Percentiles rank a stretch among this genome's conserved stretches.
Conservation (phyloP, 1,284 basidiomycete genomes). For the Pseudozyma tsukubaensis region DNA sequence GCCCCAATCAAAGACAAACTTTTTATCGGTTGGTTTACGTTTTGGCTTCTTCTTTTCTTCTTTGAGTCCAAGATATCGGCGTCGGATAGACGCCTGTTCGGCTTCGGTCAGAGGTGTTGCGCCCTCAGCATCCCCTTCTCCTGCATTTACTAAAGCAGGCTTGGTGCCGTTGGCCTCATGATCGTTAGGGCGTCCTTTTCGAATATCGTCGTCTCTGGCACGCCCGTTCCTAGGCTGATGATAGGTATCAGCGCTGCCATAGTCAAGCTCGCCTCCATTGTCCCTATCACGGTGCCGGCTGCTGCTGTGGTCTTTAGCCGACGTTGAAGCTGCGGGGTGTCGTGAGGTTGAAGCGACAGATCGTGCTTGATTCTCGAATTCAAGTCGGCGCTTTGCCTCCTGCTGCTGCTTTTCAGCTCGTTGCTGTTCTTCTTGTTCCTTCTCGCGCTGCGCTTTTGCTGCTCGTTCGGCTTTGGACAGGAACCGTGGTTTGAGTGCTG, state of each 20-base stretch:
- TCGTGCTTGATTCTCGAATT: slow-evolving; percentile 75
- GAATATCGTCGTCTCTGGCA: background rate
- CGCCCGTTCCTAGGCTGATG: slow-evolving; percentile 10
- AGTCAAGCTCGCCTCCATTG: slow-evolving; percentile 25
- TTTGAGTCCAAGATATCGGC: slow-evolving; percentile 61
- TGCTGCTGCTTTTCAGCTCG: slow-evolving; percentile 73
- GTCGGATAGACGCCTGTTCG: slow-evolving; percentile 54
- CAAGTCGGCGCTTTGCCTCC: slow-evolving; percentile 74
- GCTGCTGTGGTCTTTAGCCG: slow-evolving; percentile 5
- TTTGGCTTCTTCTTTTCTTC: slow-evolving; percentile 84
- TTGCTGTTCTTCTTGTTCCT: slow-evolving; percentile 31
- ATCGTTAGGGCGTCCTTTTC: background rate
- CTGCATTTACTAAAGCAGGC: background rate
- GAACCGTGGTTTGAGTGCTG: slow-evolving; percentile 57
- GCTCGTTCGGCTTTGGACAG: slow-evolving; percentile 58
- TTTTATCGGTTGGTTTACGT: slow-evolving; percentile 87
- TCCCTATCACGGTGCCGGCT: slow-evolving; percentile 7
- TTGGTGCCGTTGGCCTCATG: background rate
- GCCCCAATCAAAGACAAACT: slow-evolving; percentile 98
- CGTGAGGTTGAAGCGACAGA: slow-evolving; percentile 25
- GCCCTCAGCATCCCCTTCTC: background rate
- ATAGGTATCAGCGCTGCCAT: slow-evolving; percentile 27
- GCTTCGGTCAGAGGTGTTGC: slow-evolving; percentile 44
- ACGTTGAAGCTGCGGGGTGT: background rate
- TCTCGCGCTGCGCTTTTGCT: slow-evolving; percentile 46